A percentile compares a stretch with the other conserved stretches of the same genome.
Evolutionary conservation across 202 grass and related monocot genomes (phyloP).

Genomic region (Carex sylvatica): DNA sequence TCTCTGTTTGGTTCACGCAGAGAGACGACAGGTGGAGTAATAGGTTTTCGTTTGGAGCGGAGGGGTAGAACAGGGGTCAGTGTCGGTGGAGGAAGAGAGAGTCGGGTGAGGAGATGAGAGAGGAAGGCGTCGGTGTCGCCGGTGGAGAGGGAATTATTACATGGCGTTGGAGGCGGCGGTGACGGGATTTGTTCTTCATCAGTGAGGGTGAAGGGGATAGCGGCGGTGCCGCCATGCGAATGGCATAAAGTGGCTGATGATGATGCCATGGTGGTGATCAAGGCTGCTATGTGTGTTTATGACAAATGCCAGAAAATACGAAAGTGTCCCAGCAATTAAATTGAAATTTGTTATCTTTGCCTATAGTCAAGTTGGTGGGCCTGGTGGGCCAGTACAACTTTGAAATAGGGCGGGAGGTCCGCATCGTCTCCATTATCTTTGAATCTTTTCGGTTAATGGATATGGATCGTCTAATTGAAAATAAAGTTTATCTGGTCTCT

Average conservation of each 20-base stretch:
- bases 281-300: not conserved
- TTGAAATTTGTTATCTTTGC: not conserved
- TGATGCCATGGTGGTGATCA: constrained; percentile 19
- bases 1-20: not conserved
- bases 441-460: too few species aligned
- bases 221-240: not conserved
- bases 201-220: not conserved
- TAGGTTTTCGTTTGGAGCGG: not conserved
- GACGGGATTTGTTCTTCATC: constrained; percentile 27
- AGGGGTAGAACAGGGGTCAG: constrained; percentile 6
- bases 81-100: not conserved
- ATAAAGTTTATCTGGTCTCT: too few species aligned
- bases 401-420: too few species aligned
- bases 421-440: too few species aligned
- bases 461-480: too few species aligned
- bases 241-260: not conserved
- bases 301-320: not conserved
- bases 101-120: constrained; percentile 15
- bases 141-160: constrained; percentile 33
- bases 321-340: not conserved
- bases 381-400: not conserved
- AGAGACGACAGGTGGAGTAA: constrained; percentile 4
- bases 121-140: constrained; percentile 19
- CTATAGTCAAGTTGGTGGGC: not conserved
- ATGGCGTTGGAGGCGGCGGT: constrained; percentile 40